These are phyloP conservation scores for Nidularia pulvinata DNA, from an alignment of 768 basidiomycete genomes.

Conservation along the genomic window DNA sequence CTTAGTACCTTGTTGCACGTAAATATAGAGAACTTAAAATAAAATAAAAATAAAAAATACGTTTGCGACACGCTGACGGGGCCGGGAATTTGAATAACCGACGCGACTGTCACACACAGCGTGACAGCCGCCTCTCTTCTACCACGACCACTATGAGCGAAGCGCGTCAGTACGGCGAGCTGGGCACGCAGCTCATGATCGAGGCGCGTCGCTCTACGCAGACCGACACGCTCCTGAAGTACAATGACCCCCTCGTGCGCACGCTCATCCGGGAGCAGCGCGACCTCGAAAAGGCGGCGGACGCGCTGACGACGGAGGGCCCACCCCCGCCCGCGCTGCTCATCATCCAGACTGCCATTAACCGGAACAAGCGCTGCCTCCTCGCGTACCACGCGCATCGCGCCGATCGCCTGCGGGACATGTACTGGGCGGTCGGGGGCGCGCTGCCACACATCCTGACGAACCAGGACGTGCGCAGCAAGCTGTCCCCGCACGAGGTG, in stretches of 20 bases:
- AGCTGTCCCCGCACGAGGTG: conserved; percentile 44
- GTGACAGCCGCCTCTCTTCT: too few species aligned
- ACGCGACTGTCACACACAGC: too few species aligned
- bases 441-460: conserved; percentile 83
- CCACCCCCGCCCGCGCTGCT: conserved; percentile 64
- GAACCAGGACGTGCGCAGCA: conserved; percentile 64
- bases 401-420: conserved; percentile 77
- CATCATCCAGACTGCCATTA: conserved; percentile 87
- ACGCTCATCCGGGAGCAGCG: conserved; percentile 90
- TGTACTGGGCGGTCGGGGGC: conserved; percentile 91
- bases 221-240: conserved; percentile 85
- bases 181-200: conserved; percentile 83
- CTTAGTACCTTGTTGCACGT: too few species aligned
- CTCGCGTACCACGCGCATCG: conserved; percentile 93
- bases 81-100: too few species aligned
- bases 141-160: conserved; percentile 38
- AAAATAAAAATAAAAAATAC: too few species aligned
- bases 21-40: too few species aligned
- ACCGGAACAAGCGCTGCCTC: conserved; percentile 94
- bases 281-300: conserved; percentile 68
- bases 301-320: conserved; percentile 30
- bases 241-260: conserved; percentile 88
- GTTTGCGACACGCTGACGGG: too few species aligned
- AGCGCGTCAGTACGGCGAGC: conserved; percentile 76
- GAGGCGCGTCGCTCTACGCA: conserved; percentile 87